Conservation (phyloP, 1,284 basidiomycete species). For the Grifola frondosa region DNA sequence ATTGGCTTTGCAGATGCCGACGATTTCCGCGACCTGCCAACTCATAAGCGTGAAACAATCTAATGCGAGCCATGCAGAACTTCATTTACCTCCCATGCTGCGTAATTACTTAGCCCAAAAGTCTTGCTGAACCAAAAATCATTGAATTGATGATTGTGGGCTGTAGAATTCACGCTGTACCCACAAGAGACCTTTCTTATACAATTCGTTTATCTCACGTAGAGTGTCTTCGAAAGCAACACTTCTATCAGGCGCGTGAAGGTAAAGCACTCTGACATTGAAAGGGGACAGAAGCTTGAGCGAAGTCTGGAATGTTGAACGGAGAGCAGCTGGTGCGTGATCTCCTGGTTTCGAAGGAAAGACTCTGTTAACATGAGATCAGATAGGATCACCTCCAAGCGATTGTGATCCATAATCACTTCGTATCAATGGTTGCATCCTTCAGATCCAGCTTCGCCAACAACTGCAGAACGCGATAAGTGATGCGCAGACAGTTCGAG, state of each 20-base stretch:
- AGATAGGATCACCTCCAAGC: not conserved
- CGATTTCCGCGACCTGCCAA: conserved; percentile 51
- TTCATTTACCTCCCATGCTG: conserved; percentile 40
- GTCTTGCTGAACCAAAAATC: conserved; percentile 37
- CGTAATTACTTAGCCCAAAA: conserved; percentile 49
- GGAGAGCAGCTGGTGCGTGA: conserved; percentile 38
- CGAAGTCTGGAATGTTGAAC: conserved; percentile 39
- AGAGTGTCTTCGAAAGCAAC: conserved; percentile 47
- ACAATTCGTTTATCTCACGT: conserved; percentile 41
- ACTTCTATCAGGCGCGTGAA: conserved; percentile 49
- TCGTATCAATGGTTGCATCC: conserved; percentile 48
- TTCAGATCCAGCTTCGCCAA: conserved; percentile 44
- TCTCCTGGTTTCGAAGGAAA: conserved; percentile 42
- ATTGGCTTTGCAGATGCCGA: conserved; percentile 50
- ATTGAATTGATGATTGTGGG: too few species aligned
- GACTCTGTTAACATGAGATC: conserved; percentile 31
- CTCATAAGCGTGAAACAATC: not conserved
- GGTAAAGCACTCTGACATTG: conserved; percentile 45
- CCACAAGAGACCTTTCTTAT: conserved; percentile 46
- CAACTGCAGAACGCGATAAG: conserved; percentile 27
- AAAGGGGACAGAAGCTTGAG: conserved; percentile 35
- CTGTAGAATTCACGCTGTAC: conserved; percentile 16
- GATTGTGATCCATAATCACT: conserved; percentile 29
- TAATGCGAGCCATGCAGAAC: too few species aligned
- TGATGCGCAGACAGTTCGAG: not conserved